Evolutionary conservation across 2,329 filamentous ascomycete species (phyloP), one percentile per base, ranked within the genome.

Genomic region (Scortechinia acanthostroma): DNA sequence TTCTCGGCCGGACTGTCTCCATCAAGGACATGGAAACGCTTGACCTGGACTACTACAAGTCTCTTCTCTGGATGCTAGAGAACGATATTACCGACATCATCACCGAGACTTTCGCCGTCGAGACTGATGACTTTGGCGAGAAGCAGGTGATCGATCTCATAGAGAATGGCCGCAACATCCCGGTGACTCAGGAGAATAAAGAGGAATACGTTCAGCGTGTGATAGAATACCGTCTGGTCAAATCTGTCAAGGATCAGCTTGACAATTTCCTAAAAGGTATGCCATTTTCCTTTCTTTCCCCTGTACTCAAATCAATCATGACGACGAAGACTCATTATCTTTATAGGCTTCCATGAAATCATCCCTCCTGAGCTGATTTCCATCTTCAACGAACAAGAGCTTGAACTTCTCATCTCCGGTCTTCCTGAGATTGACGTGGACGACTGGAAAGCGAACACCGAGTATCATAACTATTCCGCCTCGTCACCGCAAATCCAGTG

Each of bases 21-120:
- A 86, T 98, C 64, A 98, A 98, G 70, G 93, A 98, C 58, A 97
- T 98, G 90, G 93, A 98, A 65, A 96, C 91, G 19, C 86, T 98
- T 49, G 93, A 98, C 62, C 83, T 95, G 3, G 91, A 98, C 57
- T 98, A 98, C 70, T 96, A 97, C 79, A 98, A 97, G 65, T 97
- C 91, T 14, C 76, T 98, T 19, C 81, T 93, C 49, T 98, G 94
- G 94, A 97, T 98, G 83, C 74, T 97, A 47, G 88, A 95, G 60
- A 97, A 98, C 57, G 91, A 98, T 59, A 98, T 98, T 55, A 95
- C 91, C 3, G 93, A 97, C 58, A 90, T 97, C 57, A 93, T 97
- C 55, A 93, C 88, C 2, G 91, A 98, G 67, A 95, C 88, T 1
- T 97, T 98, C 62, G 93, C 91, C 10, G 82, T 95, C 21, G 91